Base-by-base conservation (phyloP, 331 rosid species). In the Stylosanthes scabra region DNA sequence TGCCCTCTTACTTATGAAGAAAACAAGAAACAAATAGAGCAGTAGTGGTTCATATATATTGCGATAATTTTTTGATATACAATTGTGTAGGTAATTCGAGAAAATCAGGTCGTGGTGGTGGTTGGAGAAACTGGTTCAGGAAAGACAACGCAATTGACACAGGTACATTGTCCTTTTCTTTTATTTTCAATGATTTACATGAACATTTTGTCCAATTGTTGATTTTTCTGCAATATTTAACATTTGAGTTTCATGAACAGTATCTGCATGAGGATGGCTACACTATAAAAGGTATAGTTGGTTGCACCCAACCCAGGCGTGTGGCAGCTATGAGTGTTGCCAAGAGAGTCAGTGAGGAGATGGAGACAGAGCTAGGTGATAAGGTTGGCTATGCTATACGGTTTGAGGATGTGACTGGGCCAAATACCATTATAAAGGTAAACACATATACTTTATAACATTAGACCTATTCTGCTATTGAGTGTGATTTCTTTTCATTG, bases 241-340 rank as follows among this genome's bases (percentile, higher is more conserved):
- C 76, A 66, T 78, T 70, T 70, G 74, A 9, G 37, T 82, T 74
- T 60, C 44, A 3, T 83, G 80, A 71, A 63, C 89, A 94, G 99
- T 94, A 91, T 86, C 93, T 94, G 46, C 79, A 87, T 63, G 99
- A 94, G 78, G 99, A 91, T 82, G 97, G 97, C 73, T 94, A 91
- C 69, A 91, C 99, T 49, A 64, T 63, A 34, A 78, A 79, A 66
- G 97, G 97, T 37, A 77, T 94, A 62, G 84, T 94, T 69, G 99
- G 99, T 52, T 94, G 99, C 83, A 94, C 99, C 78, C 99, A 94
- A 83, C 99, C 99, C 39, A 91, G 99, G 83, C 99, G 99, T 85
- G 99, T 94, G 77, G 99, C 99, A 34, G 99, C 99, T 74, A 94
- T 94, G 99, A 94, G 99, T 84, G 99, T 94, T 60, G 99, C 99